These are phyloP conservation scores for Eimeria maxima DNA, from an alignment of 169 alveolate genomes.

Conservation along the genomic window DNA sequence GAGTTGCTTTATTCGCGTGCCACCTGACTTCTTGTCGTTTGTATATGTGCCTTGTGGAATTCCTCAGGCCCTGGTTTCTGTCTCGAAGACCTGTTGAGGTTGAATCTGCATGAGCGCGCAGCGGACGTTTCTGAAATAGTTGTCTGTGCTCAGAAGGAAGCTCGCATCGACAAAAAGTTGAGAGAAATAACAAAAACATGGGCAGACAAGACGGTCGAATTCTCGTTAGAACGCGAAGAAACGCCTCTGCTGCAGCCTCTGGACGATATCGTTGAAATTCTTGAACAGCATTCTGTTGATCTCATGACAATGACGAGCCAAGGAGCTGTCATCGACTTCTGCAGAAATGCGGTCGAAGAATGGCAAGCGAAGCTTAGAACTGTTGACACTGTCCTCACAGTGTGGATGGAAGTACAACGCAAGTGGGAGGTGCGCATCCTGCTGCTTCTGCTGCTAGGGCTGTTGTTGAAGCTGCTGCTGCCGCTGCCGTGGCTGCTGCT, in stretches of 20 bases:
- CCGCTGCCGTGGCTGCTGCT: background rate
- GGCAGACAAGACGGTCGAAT: slow-evolving; percentile 94
- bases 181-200: slow-evolving; percentile 94
- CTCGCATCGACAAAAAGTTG: slow-evolving; percentile 96
- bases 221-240: slow-evolving; percentile 94
- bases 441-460: background rate
- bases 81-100: slow-evolving; percentile 94
- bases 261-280: slow-evolving; percentile 89
- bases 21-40: background rate
- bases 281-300: slow-evolving; percentile 90
- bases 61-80: slow-evolving; percentile 93
- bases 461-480: background rate
- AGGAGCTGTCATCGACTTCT: slow-evolving; percentile 94
- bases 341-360: slow-evolving; percentile 93
- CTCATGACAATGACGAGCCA: slow-evolving; percentile 95
- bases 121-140: slow-evolving; percentile 97
- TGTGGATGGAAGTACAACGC: slow-evolving; percentile 97
- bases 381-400: slow-evolving; percentile 95
- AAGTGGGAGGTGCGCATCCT: slow-evolving; percentile 91
- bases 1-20: no score
- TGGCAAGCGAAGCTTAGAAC: slow-evolving; percentile 94
- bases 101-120: slow-evolving; percentile 94
- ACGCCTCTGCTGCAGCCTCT: slow-evolving; percentile 93
- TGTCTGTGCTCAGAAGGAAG: slow-evolving; percentile 97
- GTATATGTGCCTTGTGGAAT: background rate